Base-by-base conservation (phyloP, 2,329 filamentous ascomycete species). In the Hymenoscyphus scutula region DNA sequence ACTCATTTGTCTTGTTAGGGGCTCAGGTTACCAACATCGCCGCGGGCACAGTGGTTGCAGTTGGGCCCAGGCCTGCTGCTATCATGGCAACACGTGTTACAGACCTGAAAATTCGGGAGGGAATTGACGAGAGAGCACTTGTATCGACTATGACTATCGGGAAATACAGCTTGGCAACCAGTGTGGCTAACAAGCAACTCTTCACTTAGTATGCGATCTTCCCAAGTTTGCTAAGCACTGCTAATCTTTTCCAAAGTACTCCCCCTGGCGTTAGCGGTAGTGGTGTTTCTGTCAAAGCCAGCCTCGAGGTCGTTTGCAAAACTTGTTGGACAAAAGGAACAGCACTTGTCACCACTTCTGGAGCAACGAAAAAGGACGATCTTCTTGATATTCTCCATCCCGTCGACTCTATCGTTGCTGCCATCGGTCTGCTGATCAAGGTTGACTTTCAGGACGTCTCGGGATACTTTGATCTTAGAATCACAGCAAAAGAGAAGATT, bases 401-500 rank as follows among this genome's bases (percentile, higher is more conserved):
- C 27, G 11, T 59, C 7, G 57, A 41, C 29, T 51, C 57, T 11
- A 59, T 59, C 23, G 19, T 34, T 13, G 34, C 25, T 5, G 57
- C 57, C 17, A 51, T 59, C 19, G 29, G 41, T 8, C 17, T 59
- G 29, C 19, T 48, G n/a, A 32, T 59, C 38, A 37, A 59, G n/a
- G 17, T 53, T 17, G 27, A 29, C 13, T 53, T 59, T 48, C 45
- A 59, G n/a, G 41, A 53, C 27, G 13, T 53, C 27, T 19, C 15
- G 30, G 41, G 38, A 51, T 23, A 59, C 45, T 59, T 59, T 15
- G 29, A 59, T n/a, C 25, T 59, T 5, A 41, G 30, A 8, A 51
- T 59, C 23, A 51, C 25, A 19, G 38, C 57, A 11, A 51, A 11
- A 13, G 45, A 34, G 5, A 53, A 51, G 27, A 37, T 59, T 13